Evolutionary conservation across 2,329 filamentous ascomycete species (phyloP).

Genomic region (Aspergillus transmontanensis): DNA sequence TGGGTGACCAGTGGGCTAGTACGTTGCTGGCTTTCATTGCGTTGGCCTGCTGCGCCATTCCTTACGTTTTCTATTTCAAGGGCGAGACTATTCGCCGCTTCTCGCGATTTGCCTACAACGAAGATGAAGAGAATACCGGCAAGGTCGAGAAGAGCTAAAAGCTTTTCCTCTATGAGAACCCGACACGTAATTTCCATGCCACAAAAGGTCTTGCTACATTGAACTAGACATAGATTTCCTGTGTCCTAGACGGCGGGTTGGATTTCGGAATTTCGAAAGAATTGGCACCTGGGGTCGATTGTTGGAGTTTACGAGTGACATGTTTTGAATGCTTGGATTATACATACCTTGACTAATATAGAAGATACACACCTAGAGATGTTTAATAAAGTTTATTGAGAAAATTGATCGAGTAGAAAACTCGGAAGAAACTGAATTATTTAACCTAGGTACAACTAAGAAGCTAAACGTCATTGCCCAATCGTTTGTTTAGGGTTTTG

Average conservation of each 20-base stretch:
- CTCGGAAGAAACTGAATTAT: background rate
- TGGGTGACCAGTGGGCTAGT: conserved; percentile 77
- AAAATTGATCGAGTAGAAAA: background rate
- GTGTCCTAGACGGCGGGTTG: background rate
- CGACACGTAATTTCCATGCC: background rate
- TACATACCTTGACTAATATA: background rate
- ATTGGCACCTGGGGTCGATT: background rate
- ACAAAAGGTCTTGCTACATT: background rate
- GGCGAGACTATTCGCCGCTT: conserved; percentile 70
- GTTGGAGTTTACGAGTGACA: background rate
- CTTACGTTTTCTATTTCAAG: conserved; percentile 78
- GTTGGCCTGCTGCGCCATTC: conserved; percentile 78
- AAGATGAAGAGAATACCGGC: conserved; percentile 50
- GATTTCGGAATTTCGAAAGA: background rate
- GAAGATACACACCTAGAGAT: background rate
- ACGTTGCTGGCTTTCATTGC: conserved; percentile 72
- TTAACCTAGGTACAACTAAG: too few species aligned
- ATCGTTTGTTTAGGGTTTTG: background rate
- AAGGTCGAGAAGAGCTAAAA: conserved; percentile 9
- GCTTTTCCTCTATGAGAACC: too few species aligned
- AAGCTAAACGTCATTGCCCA: too few species aligned
- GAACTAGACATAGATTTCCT: background rate
- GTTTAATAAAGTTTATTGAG: background rate
- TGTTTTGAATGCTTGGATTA: background rate
- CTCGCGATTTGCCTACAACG: conserved; percentile 72